phyloP scores from a whole-genome alignment of 768 basidiomycete genomes.

The Gymnopilus dilepis region DNA sequence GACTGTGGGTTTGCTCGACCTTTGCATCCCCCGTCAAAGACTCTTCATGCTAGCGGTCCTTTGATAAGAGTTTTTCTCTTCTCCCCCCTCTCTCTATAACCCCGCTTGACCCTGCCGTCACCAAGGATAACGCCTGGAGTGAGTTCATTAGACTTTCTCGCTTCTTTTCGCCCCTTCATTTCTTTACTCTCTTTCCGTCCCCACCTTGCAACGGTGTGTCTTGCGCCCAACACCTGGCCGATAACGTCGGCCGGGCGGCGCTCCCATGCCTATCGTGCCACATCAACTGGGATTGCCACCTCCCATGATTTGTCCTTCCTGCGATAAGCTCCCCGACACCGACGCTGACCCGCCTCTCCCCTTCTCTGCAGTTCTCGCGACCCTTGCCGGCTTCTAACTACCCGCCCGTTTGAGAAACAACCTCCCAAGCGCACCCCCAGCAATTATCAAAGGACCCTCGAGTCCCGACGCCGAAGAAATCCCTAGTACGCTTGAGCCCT shows the following conservation, averaged over 20 bases:
- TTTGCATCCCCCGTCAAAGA: not conserved
- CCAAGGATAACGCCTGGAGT: slow-evolving; percentile 39
- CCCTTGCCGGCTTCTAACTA: slow-evolving; percentile 84
- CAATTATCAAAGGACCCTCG: slow-evolving; percentile 15
- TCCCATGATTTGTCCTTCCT: not conserved
- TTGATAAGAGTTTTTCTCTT: slow-evolving; percentile 20
- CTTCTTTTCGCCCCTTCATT: not conserved
- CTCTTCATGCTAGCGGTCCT: slow-evolving; percentile 25
- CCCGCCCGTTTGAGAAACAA: slow-evolving; percentile 37
- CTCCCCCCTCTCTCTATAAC: slow-evolving; percentile 14
- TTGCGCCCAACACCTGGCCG: not conserved
- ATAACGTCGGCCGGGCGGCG: not conserved
- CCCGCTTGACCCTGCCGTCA: slow-evolving; percentile 26
- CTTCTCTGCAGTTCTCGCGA: slow-evolving; percentile 76
- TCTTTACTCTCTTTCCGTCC: not conserved
- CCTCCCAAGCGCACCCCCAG: slow-evolving; percentile 10
- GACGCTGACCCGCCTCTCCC: not conserved
- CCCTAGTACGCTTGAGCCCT: slow-evolving; percentile 68
- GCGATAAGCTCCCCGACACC: slow-evolving; percentile 5
- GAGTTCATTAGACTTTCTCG: slow-evolving; percentile 7
- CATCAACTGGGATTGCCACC: not conserved
- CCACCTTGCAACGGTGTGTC: not conserved
- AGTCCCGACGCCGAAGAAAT: slow-evolving; percentile 31
- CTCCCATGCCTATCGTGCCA: not conserved
- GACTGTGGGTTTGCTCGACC: slow-evolving; percentile 5